A percentile compares a stretch with the other conserved stretches of the same genome.
These are phyloP conservation scores for Protea cynaroides DNA, from an alignment of 164 flowering plant species.

Conservation along the genomic window DNA sequence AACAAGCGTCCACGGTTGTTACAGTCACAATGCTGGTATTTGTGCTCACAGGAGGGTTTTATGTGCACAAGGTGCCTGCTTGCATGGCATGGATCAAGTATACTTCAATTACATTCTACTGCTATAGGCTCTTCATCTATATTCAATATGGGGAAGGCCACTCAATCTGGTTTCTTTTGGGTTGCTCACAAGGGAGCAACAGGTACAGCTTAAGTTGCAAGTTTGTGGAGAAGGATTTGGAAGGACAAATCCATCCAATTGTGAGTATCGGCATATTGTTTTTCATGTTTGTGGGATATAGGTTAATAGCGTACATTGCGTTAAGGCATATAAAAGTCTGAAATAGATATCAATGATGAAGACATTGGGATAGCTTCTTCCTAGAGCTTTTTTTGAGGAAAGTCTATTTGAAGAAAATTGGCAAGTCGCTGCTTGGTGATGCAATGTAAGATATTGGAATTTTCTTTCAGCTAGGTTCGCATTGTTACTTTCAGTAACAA, in stretches of 20 bases:
- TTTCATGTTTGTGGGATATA: slow-evolving; percentile 63
- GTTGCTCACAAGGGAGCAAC: slow-evolving; percentile 27
- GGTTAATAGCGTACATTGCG: slow-evolving; percentile 65
- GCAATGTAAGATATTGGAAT: too few species aligned
- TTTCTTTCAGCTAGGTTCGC: too few species aligned
- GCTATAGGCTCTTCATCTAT: slow-evolving; percentile 51
- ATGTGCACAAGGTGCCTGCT: slow-evolving; percentile 65
- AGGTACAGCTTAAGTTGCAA: slow-evolving; percentile 29
- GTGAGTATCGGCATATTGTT: slow-evolving; percentile 30
- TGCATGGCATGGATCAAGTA: slow-evolving; percentile 73
- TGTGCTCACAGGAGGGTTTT: slow-evolving; percentile 75
- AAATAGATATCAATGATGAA: not conserved
- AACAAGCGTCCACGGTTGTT: slow-evolving; percentile 66
- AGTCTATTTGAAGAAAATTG: too few species aligned
- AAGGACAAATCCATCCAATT: slow-evolving; percentile 39
- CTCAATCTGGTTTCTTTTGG: slow-evolving; percentile 30
- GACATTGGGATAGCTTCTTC: too few species aligned
- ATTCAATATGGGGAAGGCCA: slow-evolving; percentile 59
- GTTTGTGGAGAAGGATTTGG: slow-evolving; percentile 45
- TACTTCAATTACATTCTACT: slow-evolving; percentile 57
- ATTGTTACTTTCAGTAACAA: too few species aligned
- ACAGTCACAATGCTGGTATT: slow-evolving; percentile 78
- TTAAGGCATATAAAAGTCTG: slow-evolving; percentile 48
- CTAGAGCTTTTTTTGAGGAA: too few species aligned
- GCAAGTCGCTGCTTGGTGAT: too few species aligned